Conservation (phyloP, 192 early-diverging fungal species). For the Gaertneriomyces sp. region DNA sequence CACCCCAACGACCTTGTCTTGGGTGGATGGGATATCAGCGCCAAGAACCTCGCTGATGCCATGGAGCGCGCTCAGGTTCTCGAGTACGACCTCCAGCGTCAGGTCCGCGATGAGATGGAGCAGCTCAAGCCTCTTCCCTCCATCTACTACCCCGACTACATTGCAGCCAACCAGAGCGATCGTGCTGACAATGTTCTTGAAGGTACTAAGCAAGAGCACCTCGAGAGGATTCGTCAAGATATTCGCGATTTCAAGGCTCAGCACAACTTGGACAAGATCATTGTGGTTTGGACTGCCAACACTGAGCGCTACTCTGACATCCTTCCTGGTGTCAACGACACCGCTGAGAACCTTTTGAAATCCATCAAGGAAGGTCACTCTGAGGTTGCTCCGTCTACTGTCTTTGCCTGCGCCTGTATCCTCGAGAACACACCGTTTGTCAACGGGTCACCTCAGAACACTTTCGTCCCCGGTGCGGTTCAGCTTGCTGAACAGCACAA, state of each 20-base stretch:
- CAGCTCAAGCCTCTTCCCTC: slow-evolving; percentile 85
- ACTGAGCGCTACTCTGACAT: slow-evolving; percentile 90
- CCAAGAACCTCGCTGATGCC: slow-evolving; percentile 78
- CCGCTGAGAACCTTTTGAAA: slow-evolving; percentile 84
- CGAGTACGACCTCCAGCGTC: slow-evolving; percentile 93
- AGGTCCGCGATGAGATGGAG: slow-evolving; percentile 77
- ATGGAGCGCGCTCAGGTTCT: slow-evolving; percentile 96
- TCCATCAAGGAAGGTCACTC: slow-evolving; percentile 78
- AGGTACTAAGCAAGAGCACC: slow-evolving; percentile 84
- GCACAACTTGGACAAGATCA: slow-evolving; percentile 86
- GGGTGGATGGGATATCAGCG: slow-evolving; percentile 98
- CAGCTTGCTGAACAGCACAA: slow-evolving; percentile 83
- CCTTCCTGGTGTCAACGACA: slow-evolving; percentile 92
- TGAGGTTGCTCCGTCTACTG: slow-evolving; percentile 91
- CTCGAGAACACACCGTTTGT: slow-evolving; percentile 94
- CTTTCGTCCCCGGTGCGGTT: slow-evolving; percentile 94
- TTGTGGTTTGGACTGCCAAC: slow-evolving; percentile 99
- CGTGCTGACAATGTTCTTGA: slow-evolving; percentile 89
- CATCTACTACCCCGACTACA: slow-evolving; percentile 99
- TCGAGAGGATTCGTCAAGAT: slow-evolving; percentile 90
- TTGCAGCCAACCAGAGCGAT: slow-evolving; percentile 97
- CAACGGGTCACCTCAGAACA: slow-evolving; percentile 99
- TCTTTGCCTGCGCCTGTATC: slow-evolving; percentile 96
- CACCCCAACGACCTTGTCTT: slow-evolving; percentile 95
- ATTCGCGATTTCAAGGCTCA: slow-evolving; percentile 90